phyloP scores from a whole-genome alignment of 139 green algal genomes.

The Diplosphaera chodatii region DNA sequence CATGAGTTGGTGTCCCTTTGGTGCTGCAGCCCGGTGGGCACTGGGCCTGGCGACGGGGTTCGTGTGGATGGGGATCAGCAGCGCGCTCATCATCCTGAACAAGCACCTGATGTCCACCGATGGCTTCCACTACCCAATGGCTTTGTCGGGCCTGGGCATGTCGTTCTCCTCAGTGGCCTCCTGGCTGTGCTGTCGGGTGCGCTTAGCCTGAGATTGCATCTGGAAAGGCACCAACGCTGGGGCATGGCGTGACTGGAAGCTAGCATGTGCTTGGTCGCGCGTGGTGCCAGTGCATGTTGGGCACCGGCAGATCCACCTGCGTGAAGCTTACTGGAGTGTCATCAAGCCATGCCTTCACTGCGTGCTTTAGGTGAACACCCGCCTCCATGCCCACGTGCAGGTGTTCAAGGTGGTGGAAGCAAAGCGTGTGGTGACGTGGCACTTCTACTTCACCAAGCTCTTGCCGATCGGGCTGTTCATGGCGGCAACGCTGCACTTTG shows the following conservation, averaged over 20 bases:
- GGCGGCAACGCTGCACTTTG: conserved; percentile 43
- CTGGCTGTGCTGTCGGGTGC: conserved; percentile 51
- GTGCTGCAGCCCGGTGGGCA: neutral
- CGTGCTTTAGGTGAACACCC: too few relatives aligned
- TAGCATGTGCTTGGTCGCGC: too few relatives aligned
- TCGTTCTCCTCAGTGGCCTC: conserved; percentile 42
- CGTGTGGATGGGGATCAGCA: conserved; percentile 67
- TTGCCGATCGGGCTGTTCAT: conserved; percentile 55
- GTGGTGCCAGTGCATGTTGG: too few relatives aligned
- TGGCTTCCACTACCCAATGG: conserved; percentile 75
- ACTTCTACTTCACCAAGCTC: conserved; percentile 44
- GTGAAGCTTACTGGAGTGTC: too few relatives aligned
- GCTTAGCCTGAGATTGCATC: too few relatives aligned
- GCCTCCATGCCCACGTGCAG: too few relatives aligned
- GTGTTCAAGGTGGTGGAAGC: conserved; percentile 54
- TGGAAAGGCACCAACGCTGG: too few relatives aligned
- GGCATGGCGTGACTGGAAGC: too few relatives aligned
- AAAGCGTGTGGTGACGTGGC: conserved; percentile 32
- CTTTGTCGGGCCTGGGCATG: conserved; percentile 70
- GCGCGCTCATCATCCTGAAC: conserved; percentile 72
- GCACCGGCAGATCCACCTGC: too few relatives aligned
- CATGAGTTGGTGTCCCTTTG: too few relatives aligned
- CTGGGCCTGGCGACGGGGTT: conserved; percentile 23
- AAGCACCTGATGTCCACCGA: conserved; percentile 71
- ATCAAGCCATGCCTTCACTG: too few relatives aligned